A percentile compares a stretch with the other conserved stretches of the same genome.
phyloP scores from a whole-genome alignment of 2,329 filamentous ascomycete genomes.

The Trichophyton mentagrophytes region DNA sequence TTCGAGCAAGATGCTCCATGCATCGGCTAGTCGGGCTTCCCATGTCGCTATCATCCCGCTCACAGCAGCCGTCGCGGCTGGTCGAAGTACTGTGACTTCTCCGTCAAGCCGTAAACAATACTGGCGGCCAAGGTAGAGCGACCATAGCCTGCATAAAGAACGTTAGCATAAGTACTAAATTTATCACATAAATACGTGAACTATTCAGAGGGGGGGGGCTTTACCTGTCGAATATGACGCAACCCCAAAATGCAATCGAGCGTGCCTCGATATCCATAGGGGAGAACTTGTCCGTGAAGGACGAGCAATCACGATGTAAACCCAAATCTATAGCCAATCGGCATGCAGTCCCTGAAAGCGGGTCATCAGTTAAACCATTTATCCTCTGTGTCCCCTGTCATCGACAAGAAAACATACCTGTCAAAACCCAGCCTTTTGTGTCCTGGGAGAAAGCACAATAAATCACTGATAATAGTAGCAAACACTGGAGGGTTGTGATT shows the following conservation, averaged over 20 bases:
- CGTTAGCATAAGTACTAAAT: neutral
- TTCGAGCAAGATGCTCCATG: constrained; percentile 11
- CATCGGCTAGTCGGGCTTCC: constrained; percentile 10
- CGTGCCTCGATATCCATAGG: constrained; percentile 11
- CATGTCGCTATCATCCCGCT: neutral
- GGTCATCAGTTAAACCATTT: neutral
- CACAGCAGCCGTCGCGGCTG: neutral
- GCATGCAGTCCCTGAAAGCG: constrained; percentile 10
- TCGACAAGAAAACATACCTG: constrained; percentile 2
- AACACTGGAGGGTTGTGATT: constrained; percentile 12
- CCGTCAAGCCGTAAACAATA: constrained; percentile 11
- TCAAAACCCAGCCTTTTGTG: constrained; percentile 14
- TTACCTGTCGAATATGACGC: constrained; percentile 11
- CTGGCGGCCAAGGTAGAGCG: constrained; percentile 13
- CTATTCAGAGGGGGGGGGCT: neutral
- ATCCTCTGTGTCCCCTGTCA: neutral
- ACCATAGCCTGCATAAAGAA: constrained; percentile 8
- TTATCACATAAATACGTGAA: neutral
- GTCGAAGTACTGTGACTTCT: constrained; percentile 5
- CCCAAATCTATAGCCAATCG: constrained; percentile 13
- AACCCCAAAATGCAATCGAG: constrained; percentile 13
- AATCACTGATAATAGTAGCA: constrained; percentile 13
- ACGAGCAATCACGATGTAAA: constrained; percentile 11
- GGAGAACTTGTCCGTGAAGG: constrained; percentile 5
- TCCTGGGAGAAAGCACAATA: constrained; percentile 12